Evolutionary conservation across 176 grass and related monocot genomes (phyloP), one percentile per base, ranked within the genome.

Genomic region (Aegilops tauschii): DNA sequence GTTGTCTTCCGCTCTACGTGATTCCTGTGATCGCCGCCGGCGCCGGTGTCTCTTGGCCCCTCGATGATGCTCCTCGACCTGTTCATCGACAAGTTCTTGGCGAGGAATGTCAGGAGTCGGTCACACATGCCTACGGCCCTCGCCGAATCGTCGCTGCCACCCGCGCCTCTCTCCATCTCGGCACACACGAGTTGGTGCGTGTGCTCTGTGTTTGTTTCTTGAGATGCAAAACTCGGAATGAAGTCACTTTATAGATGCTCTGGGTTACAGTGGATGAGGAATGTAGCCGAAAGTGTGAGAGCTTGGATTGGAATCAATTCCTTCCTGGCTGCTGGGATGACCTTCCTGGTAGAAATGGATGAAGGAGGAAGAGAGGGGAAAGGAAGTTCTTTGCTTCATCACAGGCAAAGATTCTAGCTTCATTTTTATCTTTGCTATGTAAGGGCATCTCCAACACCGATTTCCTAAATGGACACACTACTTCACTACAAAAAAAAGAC

Each of bases 31-130:
- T 47, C 3, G 52, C 6, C 12, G 58, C n/a, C 61, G 52, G 12
- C 1, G 52, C 4, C 17, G 59, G 16, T 36, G 54, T 23, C 18
- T 37, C 4, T 76, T 23, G 76, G 85, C 1, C 77, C 85, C 0
- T 88, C 77, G 17, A 86, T 62, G 77, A 91, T 72, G 77, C 1
- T 63, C 82, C 64, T 88, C 50, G 11, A 32, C 77, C 63, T 69
- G 69, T 30, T 85, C 70, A 85, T 76, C 8, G 86, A 85, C 30
- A 91, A 77, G 77, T 75, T 88, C 31, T 69, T 88, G 35, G 77
- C 23, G 16, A 91, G 77, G 90, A 91, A 88, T 30, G 77, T 88
- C 70, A 88, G 52, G 9, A 91, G 37, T 63, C 86, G 81, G 77
- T 88, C 86, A 18, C 90, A 91, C n/a, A 88, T 88, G 50, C 90